phyloP scores from a whole-genome alignment of 371 early-diverging fungal genomes.

The Mucor piriformis region DNA sequence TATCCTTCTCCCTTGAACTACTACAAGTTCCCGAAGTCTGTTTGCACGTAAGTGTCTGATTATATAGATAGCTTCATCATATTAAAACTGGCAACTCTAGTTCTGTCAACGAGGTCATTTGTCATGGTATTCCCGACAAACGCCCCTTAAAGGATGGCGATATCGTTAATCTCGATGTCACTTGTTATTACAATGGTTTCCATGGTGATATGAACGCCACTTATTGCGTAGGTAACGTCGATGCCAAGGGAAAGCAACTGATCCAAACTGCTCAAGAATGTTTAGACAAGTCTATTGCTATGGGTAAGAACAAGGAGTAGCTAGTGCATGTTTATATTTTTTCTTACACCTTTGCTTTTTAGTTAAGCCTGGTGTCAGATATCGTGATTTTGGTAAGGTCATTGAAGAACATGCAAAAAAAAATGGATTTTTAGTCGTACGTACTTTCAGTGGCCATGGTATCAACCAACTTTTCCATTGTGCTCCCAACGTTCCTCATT shows the following conservation, averaged over 20 bases:
- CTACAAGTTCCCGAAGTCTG: conserved; percentile 89
- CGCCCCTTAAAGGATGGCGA: conserved; percentile 90
- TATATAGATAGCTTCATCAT: too few relatives aligned
- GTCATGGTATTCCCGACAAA: conserved; percentile 92
- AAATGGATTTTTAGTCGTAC: conserved; percentile 91
- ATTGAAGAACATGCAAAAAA: conserved; percentile 87
- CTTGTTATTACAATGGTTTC: conserved; percentile 85
- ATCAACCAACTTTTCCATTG: conserved; percentile 89
- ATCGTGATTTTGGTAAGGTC: conserved; percentile 91
- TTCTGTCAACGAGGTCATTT: conserved; percentile 76
- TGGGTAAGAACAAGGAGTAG: too few relatives aligned
- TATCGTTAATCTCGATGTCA: conserved; percentile 91
- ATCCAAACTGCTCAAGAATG: conserved; percentile 83
- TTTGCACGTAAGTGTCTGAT: conserved; percentile 92
- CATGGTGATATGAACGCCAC: conserved; percentile 94
- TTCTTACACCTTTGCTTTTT: neutral
- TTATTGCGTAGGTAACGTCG: conserved; percentile 87
- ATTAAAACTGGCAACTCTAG: conserved; percentile 22
- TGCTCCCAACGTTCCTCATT: conserved; percentile 94
- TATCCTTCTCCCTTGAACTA: conserved; percentile 98
- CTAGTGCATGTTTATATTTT: too few relatives aligned
- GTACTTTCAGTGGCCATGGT: conserved; percentile 95
- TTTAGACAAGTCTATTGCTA: conserved; percentile 85
- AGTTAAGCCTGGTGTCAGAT: conserved; percentile 90
- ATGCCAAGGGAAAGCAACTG: conserved; percentile 70